Percentiles rank a stretch among this genome's conserved stretches.
Conservation (phyloP, 345 rosid genomes). For the Eucalyptus decipiens region DNA sequence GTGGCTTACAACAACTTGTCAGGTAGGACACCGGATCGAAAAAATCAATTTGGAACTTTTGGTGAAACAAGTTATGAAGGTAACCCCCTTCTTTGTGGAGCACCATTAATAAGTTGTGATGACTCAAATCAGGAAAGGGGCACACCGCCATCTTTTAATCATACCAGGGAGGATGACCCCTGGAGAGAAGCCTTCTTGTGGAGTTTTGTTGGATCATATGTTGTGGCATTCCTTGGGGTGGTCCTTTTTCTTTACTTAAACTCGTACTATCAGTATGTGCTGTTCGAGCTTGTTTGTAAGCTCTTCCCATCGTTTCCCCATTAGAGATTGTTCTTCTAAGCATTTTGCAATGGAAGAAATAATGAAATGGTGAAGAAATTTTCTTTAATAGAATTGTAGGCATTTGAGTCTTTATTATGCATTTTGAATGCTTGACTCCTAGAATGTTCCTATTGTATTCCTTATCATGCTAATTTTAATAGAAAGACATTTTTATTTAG, state of each 20-base stretch:
- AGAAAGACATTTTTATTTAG: not conserved
- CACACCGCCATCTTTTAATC: accelerated
- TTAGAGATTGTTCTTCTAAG: not conserved
- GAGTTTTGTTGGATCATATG: not conserved
- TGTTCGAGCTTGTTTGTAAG: not conserved
- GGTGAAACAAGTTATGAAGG: not conserved
- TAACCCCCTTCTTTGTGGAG: not conserved
- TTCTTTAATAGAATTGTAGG: accelerated
- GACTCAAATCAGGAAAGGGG: not conserved
- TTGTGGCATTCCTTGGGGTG: not conserved
- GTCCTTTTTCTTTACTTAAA: not conserved
- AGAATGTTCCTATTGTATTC: not conserved
- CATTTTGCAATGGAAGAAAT: not conserved
- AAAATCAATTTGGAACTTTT: not conserved
- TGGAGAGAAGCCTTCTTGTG: not conserved
- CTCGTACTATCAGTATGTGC: not conserved
- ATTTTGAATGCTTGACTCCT: not conserved
- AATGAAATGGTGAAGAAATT: not conserved
- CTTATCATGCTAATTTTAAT: not conserved
- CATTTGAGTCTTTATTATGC: not conserved
- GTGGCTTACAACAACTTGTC: not conserved
- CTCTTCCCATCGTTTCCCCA: not conserved
- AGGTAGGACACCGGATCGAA: not conserved
- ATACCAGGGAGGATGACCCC: not conserved
- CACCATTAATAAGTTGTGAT: not conserved